Conservation (phyloP, 306 rosid species). For the Cucumis sativus region Cucumber_9930_V3 NC_026661.2:19122501-19123000, state of each 20-base stretch:
- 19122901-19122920: neutral
- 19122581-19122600: neutral
- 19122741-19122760: neutral
- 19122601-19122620: neutral
- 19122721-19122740: neutral
- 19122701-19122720: neutral
- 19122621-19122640: neutral
- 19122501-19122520: too few relatives aligned
- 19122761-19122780: neutral
- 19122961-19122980: neutral
- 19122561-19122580: too few relatives aligned
- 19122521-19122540: too few relatives aligned
- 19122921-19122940: neutral
- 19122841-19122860: conserved; percentile 35
- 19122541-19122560: too few relatives aligned
- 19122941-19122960: neutral
- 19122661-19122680: neutral
- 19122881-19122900: neutral
- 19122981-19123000: conserved; percentile 2
- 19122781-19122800: neutral
- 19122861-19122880: conserved; percentile 50
- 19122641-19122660: neutral
- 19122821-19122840: conserved; percentile 23
- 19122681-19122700: neutral
- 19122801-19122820: conserved; percentile 36